A percentile compares a stretch with the other conserved stretches of the same genome.
Evolutionary conservation across 257 asterid species (phyloP).

Genomic region (Euphrasia confusa): DNA sequence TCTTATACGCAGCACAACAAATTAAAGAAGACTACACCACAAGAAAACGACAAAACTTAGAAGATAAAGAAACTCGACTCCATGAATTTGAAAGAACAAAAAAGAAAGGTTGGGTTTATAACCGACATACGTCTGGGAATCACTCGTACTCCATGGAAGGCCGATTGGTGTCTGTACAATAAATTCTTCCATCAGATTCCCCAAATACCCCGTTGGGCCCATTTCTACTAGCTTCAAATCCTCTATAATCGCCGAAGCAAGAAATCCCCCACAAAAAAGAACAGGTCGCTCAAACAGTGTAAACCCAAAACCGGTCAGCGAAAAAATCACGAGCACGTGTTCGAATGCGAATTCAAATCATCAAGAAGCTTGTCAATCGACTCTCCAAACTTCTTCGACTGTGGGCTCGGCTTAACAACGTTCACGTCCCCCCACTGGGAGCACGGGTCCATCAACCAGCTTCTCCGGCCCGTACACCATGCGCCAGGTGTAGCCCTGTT

Average conservation of each 20-base stretch:
- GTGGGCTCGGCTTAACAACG: conserved; percentile 64
- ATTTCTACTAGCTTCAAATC: conserved; percentile 29
- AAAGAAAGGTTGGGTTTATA: conserved; percentile 11
- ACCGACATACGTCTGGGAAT: conserved; percentile 14
- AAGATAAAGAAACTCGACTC: background rate
- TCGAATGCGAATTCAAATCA: conserved; percentile 44
- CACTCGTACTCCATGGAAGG: conserved; percentile 19
- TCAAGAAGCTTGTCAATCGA: conserved; percentile 47
- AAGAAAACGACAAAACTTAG: background rate
- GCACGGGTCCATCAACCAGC: conserved; percentile 81
- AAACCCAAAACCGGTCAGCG: conserved; percentile 11
- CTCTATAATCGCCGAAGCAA: conserved; percentile 27
- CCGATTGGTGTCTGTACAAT: conserved; percentile 20
- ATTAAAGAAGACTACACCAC: conserved; percentile 13
- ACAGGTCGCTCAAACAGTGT: conserved; percentile 27
- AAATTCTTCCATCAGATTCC: conserved; percentile 27
- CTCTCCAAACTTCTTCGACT: conserved; percentile 41
- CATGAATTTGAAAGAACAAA: background rate
- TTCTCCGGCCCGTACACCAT: conserved; percentile 73
- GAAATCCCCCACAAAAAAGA: conserved; percentile 33
- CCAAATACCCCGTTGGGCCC: conserved; percentile 8
- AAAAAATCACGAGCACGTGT: conserved; percentile 51
- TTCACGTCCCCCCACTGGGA: conserved; percentile 85
- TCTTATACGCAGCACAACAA: conserved; percentile 13
- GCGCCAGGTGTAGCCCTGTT: conserved; percentile 84